These are phyloP conservation scores for Fusarium coicis DNA, from an alignment of 2,329 filamentous ascomycete species.

Conservation along the genomic window DNA sequence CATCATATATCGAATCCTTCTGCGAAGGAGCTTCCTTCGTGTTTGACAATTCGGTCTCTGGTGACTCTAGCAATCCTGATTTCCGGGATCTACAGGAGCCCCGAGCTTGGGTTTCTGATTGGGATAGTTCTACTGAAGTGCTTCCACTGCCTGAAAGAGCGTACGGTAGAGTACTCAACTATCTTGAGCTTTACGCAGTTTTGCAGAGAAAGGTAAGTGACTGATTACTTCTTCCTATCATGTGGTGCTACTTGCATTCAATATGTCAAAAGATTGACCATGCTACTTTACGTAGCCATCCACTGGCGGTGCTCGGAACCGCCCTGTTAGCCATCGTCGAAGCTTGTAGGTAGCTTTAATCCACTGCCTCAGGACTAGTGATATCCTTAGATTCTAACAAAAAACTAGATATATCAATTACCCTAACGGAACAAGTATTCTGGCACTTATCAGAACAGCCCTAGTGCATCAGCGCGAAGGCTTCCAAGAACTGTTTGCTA, in stretches of 20 bases:
- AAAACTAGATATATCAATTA: constrained; percentile 25
- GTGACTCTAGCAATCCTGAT: background rate
- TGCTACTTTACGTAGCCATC: background rate
- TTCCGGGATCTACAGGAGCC: background rate
- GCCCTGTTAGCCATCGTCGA: background rate
- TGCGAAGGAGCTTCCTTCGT: background rate
- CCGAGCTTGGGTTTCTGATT: constrained; percentile 10
- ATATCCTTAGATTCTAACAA: background rate
- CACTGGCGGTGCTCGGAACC: background rate
- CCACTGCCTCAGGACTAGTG: background rate
- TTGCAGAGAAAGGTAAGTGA: background rate
- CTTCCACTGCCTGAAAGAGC: background rate
- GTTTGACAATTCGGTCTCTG: background rate
- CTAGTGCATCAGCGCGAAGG: background rate
- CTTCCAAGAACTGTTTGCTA: constrained; percentile 6
- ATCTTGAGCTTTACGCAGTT: background rate
- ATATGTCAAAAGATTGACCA: background rate
- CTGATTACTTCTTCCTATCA: background rate
- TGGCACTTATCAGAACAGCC: constrained; percentile 5
- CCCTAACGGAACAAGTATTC: constrained; percentile 3
- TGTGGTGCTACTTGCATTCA: background rate
- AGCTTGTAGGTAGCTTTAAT: background rate
- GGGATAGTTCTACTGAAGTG: background rate
- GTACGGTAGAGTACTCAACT: background rate
- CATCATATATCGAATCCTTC: background rate